Evolutionary conservation across 108 stramenopile species (phyloP).

Genomic region (Skeletonema potamos): DNA sequence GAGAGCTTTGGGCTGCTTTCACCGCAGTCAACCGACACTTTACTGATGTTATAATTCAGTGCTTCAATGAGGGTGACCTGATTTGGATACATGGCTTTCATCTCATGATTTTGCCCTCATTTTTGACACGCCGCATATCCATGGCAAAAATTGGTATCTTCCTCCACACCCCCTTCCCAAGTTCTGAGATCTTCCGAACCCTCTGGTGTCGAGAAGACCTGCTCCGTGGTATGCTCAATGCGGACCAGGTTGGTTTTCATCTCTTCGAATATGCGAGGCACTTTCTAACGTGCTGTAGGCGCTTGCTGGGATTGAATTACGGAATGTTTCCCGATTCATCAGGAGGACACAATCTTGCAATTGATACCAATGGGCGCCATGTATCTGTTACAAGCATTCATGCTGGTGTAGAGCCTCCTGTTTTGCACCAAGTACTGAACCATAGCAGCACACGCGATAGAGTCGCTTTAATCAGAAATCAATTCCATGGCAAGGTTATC

Average conservation of each 20-base stretch:
- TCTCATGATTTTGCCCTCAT: slow-evolving; percentile 95
- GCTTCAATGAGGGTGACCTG: slow-evolving; percentile 88
- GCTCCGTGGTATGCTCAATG: slow-evolving; percentile 93
- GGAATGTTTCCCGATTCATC: slow-evolving; percentile 90
- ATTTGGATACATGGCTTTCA: slow-evolving; percentile 99
- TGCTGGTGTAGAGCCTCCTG: slow-evolving; percentile 92
- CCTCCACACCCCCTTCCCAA: slow-evolving; percentile 99
- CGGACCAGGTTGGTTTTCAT: slow-evolving; percentile 99
- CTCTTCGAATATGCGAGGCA: slow-evolving; percentile 99
- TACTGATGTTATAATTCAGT: slow-evolving; percentile 81
- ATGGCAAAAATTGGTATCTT: slow-evolving; percentile 94
- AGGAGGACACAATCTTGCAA: slow-evolving; percentile 81
- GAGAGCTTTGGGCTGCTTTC: slow-evolving; percentile 89
- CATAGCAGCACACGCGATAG: slow-evolving; percentile 63
- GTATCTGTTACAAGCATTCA: slow-evolving; percentile 95
- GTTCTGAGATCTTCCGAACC: slow-evolving; percentile 95
- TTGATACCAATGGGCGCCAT: slow-evolving; percentile 93
- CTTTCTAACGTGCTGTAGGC: slow-evolving; percentile 96
- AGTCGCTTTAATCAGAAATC: slow-evolving; percentile 59
- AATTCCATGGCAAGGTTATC: slow-evolving; percentile 80
- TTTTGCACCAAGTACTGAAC: slow-evolving; percentile 75
- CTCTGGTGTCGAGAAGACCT: slow-evolving; percentile 93
- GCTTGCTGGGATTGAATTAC: slow-evolving; percentile 93
- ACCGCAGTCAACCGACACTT: slow-evolving; percentile 91
- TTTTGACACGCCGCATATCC: slow-evolving; percentile 83